Evolutionary conservation across 495 filamentous ascomycete genomes (phyloP).

Genomic region (Penicillium bovifimosum): DNA sequence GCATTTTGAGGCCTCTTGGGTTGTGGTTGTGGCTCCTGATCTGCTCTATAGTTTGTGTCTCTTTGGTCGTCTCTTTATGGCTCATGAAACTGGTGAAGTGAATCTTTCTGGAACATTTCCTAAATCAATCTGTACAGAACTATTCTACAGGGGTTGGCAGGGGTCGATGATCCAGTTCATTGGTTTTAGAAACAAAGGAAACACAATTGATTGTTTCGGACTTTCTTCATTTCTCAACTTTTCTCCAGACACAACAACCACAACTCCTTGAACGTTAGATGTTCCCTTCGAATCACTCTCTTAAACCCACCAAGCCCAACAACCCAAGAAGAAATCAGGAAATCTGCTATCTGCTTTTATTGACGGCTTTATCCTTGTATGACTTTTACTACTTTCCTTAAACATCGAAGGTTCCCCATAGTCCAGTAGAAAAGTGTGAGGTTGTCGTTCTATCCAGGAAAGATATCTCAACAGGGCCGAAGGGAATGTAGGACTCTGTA

Average conservation of each 20-base stretch:
- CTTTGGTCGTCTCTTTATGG: neutral
- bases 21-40: neutral
- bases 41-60: neutral
- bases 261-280: conserved; percentile 48
- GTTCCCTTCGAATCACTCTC: conserved; percentile 47
- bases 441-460: no score
- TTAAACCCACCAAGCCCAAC: no score
- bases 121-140: neutral
- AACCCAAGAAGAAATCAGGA: no score
- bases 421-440: no score
- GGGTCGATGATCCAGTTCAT: neutral
- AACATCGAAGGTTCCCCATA: no score
- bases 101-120: neutral
- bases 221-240: conserved; percentile 7
- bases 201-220: conserved; percentile 4
- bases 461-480: no score
- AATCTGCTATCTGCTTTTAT: no score
- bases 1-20: neutral
- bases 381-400: no score
- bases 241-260: conserved; percentile 49
- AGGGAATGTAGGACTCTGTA: no score
- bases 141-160: neutral
- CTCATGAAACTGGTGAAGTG: neutral
- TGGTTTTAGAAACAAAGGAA: neutral
- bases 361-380: no score